A percentile compares a stretch with the other conserved stretches of the same genome.
phyloP scores from a whole-genome alignment of 768 basidiomycete species.

The Floccularia luteovirens region DNA sequence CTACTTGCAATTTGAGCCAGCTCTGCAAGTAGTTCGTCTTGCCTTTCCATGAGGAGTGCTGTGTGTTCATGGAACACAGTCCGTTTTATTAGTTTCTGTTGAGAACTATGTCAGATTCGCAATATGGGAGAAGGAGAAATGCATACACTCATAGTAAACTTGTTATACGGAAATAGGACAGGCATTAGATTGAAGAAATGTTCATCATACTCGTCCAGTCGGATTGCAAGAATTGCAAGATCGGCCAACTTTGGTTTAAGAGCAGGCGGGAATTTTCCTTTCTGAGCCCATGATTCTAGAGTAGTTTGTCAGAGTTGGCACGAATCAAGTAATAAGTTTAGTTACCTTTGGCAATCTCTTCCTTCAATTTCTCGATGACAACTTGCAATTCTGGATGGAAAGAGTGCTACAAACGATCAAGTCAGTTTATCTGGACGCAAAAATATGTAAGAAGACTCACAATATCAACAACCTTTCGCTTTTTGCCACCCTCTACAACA shows the following conservation, averaged over 20 bases:
- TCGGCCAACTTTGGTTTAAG: constrained; percentile 69
- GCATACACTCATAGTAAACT: constrained; percentile 80
- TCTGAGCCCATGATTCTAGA: constrained; percentile 74
- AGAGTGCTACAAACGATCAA: constrained; percentile 30
- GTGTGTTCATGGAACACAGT: constrained; percentile 77
- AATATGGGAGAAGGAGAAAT: background rate
- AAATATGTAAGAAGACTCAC: constrained; percentile 23
- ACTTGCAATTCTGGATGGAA: constrained; percentile 69
- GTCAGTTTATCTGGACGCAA: constrained; percentile 1
- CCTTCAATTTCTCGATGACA: constrained; percentile 52
- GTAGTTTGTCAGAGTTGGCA: background rate
- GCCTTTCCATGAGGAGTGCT: constrained; percentile 54
- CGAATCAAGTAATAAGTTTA: background rate
- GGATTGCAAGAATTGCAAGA: constrained; percentile 72
- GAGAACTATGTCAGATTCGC: background rate
- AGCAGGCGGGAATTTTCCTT: constrained; percentile 83
- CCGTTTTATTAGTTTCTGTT: constrained; percentile 87
- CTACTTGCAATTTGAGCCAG: constrained; percentile 54
- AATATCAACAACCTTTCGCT: constrained; percentile 62
- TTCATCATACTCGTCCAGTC: constrained; percentile 85
- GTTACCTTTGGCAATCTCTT: constrained; percentile 53
- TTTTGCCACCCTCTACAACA: constrained; percentile 55
- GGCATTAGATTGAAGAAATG: constrained; percentile 90
- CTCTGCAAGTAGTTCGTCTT: constrained; percentile 60
- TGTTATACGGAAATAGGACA: constrained; percentile 86